A percentile compares a stretch with the other conserved stretches of the same genome.
Conservation (phyloP, 202 grass and related monocot genomes). For the Alloteropsis angusta region DNA sequence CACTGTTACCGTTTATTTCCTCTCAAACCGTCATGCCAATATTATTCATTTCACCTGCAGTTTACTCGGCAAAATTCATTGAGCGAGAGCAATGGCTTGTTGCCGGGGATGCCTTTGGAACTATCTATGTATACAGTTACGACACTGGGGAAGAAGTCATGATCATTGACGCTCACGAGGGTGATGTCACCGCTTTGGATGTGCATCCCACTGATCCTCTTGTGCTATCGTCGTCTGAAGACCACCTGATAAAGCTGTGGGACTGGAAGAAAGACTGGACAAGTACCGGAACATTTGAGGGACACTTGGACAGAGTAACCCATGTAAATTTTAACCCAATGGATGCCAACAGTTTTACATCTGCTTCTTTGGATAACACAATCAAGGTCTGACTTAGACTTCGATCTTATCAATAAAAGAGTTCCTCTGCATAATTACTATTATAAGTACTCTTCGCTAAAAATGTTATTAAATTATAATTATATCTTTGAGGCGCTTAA, state of each 20-base stretch:
- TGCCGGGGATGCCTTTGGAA: background rate
- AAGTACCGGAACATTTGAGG: background rate
- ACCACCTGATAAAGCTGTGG: background rate
- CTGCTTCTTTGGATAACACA: background rate
- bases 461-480: too few species aligned
- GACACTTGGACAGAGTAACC: background rate
- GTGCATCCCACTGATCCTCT: background rate
- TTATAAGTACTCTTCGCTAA: too few species aligned
- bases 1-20: too few species aligned
- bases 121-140: background rate
- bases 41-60: background rate
- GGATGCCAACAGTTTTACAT: background rate
- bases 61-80: background rate
- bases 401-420: too few species aligned
- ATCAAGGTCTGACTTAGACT: background rate
- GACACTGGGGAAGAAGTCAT: background rate
- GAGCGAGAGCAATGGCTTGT: background rate
- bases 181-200: background rate
- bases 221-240: background rate
- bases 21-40: too few species aligned
- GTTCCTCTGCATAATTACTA: too few species aligned
- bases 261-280: background rate
- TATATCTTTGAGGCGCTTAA: too few species aligned
- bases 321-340: background rate
- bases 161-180: background rate